Evolutionary conservation across 805 yeast genomes (phyloP).

Genomic region (Metschnikowia picachoensis): DNA sequence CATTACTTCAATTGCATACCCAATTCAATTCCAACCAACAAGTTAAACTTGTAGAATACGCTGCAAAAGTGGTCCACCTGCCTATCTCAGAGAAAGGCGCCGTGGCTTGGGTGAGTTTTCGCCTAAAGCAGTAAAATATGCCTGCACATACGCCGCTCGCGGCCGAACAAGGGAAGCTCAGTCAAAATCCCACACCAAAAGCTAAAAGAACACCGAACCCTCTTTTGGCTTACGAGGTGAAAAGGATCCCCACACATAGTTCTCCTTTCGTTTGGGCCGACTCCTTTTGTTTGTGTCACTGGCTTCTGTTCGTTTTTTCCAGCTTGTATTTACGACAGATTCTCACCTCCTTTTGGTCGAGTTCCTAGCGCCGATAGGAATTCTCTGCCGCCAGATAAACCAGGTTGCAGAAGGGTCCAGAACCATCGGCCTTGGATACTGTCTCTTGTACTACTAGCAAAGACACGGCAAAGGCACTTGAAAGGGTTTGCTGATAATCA

Average conservation of each 20-base stretch:
- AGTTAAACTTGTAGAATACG: no score
- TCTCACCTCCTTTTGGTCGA: no score
- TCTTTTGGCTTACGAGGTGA: slow-evolving; percentile 3
- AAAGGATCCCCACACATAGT: slow-evolving; percentile 1
- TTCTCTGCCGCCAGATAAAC: no score
- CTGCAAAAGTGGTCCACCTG: neutral
- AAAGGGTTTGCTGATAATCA: no score
- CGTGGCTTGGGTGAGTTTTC: neutral
- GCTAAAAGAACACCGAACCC: slow-evolving; percentile 3
- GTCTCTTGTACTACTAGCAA: no score
- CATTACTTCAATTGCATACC: no score
- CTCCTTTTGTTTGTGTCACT: neutral
- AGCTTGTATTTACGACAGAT: neutral
- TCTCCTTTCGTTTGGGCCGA: slow-evolving; percentile 1
- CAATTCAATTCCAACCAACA: no score
- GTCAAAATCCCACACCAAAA: slow-evolving; percentile 3
- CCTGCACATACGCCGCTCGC: slow-evolving; percentile 7
- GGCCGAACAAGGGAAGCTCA: slow-evolving; percentile 9
- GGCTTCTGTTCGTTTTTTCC: neutral
- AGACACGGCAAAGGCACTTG: no score
- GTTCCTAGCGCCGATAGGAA: no score
- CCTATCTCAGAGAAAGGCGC: neutral
- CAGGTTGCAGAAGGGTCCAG: no score
- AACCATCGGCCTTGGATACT: no score
- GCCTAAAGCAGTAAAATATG: neutral